Evolutionary conservation across 2,329 filamentous ascomycete genomes (phyloP).

Genomic region (Coniochaeta sp.): DNA sequence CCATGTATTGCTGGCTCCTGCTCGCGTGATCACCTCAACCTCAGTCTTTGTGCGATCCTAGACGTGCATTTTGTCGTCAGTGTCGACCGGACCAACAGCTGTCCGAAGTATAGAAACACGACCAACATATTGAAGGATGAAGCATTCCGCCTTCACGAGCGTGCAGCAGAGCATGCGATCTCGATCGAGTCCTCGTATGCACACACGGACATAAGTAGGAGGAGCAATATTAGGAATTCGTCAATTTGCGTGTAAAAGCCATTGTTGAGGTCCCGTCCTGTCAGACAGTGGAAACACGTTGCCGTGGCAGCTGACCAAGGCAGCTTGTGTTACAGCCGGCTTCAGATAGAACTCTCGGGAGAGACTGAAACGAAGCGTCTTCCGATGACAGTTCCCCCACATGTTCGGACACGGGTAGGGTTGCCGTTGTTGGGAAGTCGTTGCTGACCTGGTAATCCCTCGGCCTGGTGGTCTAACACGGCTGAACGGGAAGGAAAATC

Average conservation of each 20-base stretch:
- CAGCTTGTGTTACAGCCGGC: background rate
- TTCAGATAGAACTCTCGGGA: background rate
- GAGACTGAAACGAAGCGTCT: background rate
- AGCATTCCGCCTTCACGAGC: background rate
- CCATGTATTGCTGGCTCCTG: background rate
- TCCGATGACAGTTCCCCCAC: background rate
- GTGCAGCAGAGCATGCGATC: background rate
- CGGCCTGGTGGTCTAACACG: background rate
- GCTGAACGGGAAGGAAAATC: background rate
- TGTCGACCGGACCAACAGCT: background rate
- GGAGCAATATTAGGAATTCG: background rate
- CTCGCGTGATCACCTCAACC: background rate
- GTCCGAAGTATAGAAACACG: constrained; percentile 1
- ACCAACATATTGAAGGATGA: background rate
- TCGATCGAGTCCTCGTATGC: background rate
- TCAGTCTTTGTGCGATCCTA: background rate
- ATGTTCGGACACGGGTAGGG: background rate
- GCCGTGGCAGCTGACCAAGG: constrained; percentile 2
- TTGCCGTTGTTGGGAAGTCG: constrained; percentile 2
- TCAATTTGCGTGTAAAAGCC: background rate
- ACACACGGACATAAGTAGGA: background rate
- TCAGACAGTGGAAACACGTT: background rate
- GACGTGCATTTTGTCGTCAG: background rate
- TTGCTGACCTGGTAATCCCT: background rate
- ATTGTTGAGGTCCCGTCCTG: background rate